phyloP scores from a whole-genome alignment of 1,284 basidiomycete species.

The Boletus sp. region DNA sequence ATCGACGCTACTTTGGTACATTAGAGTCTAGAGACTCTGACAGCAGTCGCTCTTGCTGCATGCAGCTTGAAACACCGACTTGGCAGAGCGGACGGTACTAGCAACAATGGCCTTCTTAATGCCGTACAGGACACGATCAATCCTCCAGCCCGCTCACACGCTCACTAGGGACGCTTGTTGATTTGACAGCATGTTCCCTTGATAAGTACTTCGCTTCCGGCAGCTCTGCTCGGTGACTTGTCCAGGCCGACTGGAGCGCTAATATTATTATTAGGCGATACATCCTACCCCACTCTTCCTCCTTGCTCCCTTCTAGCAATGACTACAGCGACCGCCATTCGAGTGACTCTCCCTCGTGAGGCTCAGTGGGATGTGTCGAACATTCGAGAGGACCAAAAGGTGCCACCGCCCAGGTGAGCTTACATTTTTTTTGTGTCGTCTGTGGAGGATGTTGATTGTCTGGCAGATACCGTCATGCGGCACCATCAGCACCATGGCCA shows the following conservation, averaged over 20 bases:
- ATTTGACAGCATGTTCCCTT: background rate
- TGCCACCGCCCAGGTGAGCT: conserved; percentile 24
- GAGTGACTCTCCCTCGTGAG: background rate
- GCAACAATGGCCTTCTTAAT: background rate
- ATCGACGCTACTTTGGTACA: background rate
- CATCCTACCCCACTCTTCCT: background rate
- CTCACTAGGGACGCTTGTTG: background rate
- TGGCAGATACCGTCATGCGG: conserved; percentile 35
- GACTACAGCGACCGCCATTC: conserved; percentile 7
- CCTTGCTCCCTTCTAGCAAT: conserved; percentile 8
- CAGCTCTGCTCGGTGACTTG: background rate
- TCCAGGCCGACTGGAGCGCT: conserved; percentile 3
- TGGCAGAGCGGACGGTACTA: background rate
- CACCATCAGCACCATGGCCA: conserved; percentile 39
- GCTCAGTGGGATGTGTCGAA: conserved; percentile 13
- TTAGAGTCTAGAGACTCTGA: background rate
- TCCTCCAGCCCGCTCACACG: conserved; percentile 4
- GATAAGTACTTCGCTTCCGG: background rate
- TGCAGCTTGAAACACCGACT: background rate
- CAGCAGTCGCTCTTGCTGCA: background rate
- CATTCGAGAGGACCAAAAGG: conserved; percentile 5
- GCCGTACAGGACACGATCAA: background rate
- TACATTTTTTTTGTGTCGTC: background rate
- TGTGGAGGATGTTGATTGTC: background rate
- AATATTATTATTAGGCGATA: conserved; percentile 2